Conservation (phyloP, 2,329 filamentous ascomycete genomes). For the Coniochaeta sp. region DNA sequence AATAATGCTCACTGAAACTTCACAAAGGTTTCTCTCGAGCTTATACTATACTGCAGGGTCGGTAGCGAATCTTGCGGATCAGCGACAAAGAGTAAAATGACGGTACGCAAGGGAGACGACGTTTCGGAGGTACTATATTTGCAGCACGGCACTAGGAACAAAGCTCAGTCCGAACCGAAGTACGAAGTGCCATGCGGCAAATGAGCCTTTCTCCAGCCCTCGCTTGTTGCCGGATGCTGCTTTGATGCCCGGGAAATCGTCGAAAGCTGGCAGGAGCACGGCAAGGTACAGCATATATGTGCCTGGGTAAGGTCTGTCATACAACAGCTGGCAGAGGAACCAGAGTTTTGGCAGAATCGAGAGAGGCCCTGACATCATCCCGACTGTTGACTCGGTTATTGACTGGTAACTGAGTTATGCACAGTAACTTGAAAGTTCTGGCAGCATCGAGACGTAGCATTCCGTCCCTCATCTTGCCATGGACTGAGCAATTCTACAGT, state of each 20-base stretch:
- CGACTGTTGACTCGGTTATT: not conserved
- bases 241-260: not conserved
- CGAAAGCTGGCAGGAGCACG: not conserved
- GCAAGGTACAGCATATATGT: not conserved
- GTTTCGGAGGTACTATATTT: not conserved
- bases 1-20: not conserved
- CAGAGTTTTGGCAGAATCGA: not conserved
- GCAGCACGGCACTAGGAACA: not conserved
- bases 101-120: not conserved
- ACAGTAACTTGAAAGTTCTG: not conserved
- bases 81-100: not conserved
- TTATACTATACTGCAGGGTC: not conserved
- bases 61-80: not conserved
- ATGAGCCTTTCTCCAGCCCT: not conserved
- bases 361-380: not conserved
- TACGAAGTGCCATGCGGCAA: not conserved
- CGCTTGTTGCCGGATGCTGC: not conserved
- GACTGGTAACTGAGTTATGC: not conserved
- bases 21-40: not conserved
- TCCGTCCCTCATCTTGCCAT: not conserved
- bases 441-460: not conserved
- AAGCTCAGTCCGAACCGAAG: not conserved
- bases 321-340: not conserved
- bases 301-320: not conserved
- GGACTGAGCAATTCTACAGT: not conserved